Percentiles rank a stretch among this genome's conserved stretches.
Conservation (phyloP, 2,329 filamentous ascomycete genomes). For the Polytolypa hystricis region DNA sequence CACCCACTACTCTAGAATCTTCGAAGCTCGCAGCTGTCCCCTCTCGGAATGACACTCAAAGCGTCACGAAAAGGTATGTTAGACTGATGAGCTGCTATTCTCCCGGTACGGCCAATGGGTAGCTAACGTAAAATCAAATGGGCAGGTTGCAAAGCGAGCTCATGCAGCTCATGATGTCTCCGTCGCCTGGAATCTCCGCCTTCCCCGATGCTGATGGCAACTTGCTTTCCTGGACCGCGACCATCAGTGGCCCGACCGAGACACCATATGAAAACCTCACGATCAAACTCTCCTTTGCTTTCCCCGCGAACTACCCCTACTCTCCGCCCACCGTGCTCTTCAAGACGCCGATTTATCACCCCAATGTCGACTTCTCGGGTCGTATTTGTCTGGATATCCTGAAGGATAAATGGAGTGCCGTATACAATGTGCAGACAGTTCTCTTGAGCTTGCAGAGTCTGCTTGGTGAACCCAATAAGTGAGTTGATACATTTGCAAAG, state of each 20-base stretch:
- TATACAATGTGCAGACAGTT: constrained; percentile 92
- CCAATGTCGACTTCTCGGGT: constrained; percentile 94
- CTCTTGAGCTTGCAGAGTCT: constrained; percentile 88
- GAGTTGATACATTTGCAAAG: constrained; percentile 39
- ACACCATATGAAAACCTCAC: constrained; percentile 82
- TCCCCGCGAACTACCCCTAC: constrained; percentile 89
- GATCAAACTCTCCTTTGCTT: constrained; percentile 85
- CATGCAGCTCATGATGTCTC: constrained; percentile 96
- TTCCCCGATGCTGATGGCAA: constrained; percentile 88
- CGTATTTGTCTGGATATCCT: constrained; percentile 96
- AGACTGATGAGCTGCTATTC: background rate
- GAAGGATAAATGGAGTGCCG: constrained; percentile 98
- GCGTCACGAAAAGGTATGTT: constrained; percentile 63
- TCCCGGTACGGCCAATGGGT: no score
- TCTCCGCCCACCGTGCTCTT: constrained; percentile 83
- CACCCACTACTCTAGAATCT: constrained; percentile 39
- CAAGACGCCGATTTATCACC: constrained; percentile 98
- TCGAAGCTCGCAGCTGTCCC: constrained; percentile 48
- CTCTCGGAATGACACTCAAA: constrained; percentile 55
- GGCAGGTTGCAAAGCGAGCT: constrained; percentile 85
- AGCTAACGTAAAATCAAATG: background rate
- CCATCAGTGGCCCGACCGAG: constrained; percentile 79
- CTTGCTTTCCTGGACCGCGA: constrained; percentile 84
- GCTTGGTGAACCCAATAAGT: constrained; percentile 98
- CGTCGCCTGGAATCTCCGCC: constrained; percentile 84